Percentiles rank a stretch among this genome's conserved stretches.
These are phyloP conservation scores for Euphorbia tirucalli DNA, from an alignment of 345 rosid genomes.

Conservation along the genomic window DNA sequence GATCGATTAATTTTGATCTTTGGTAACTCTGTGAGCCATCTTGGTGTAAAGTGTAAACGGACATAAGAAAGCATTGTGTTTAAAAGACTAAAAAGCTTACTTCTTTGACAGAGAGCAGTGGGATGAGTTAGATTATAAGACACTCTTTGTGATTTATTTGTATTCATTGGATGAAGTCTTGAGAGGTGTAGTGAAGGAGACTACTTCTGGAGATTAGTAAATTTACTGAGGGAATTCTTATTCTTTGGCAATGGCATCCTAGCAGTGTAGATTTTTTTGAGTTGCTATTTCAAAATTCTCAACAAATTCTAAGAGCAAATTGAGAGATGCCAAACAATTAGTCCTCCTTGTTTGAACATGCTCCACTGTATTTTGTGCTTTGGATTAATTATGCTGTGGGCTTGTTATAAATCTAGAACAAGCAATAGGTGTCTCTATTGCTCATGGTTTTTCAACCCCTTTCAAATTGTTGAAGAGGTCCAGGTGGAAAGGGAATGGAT, in stretches of 20 bases:
- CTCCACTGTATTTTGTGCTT: background rate
- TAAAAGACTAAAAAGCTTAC: background rate
- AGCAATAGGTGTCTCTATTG: background rate
- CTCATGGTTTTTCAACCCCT: background rate
- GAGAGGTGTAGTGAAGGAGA: background rate
- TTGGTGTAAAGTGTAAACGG: background rate
- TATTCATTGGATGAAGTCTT: background rate
- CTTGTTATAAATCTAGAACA: background rate
- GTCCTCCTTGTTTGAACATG: background rate
- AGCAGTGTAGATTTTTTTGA: background rate
- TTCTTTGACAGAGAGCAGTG: too few relatives aligned
- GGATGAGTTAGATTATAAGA: background rate
- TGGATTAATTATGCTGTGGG: slow-evolving; percentile 7
- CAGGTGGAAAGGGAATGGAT: background rate
- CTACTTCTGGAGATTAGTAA: background rate
- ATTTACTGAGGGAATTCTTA: background rate
- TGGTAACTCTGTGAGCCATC: background rate
- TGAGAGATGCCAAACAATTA: background rate
- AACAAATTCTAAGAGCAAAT: background rate
- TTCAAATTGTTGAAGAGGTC: background rate
- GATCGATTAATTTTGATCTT: background rate
- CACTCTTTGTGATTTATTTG: background rate
- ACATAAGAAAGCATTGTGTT: background rate
- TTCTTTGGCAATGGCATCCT: background rate
- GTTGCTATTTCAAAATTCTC: slow-evolving; percentile 1